Base-by-base conservation (phyloP, 495 filamentous ascomycete species). In the Hypoxylon subgilvum region DNA sequence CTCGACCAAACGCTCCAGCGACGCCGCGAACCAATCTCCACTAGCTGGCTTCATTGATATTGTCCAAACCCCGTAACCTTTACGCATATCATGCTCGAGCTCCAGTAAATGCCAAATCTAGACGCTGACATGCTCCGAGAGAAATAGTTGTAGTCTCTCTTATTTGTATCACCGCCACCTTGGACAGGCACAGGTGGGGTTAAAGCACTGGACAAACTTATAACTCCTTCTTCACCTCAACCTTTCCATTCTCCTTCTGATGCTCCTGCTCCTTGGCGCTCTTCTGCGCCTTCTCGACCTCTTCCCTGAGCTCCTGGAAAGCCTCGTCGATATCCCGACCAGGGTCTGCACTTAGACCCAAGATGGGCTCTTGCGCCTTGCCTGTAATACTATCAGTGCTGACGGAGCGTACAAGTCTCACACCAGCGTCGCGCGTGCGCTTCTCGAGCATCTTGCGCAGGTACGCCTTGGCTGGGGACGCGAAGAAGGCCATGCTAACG, bases 311-410 rank as follows among this genome's bases (percentile, higher is more conserved):
- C 74, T 97, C 92, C 18, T 75, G 74, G 0, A 96, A 79, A 5
- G 88, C 86, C 66, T 96, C 91, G 22, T 90, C 87, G 25, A 95
- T 74, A 67, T 96, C 93, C 35, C 77, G 73, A 32, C 83, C 83
- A 0, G 89, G 86, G 67, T 97, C 91, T 55, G 80, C 79, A 0
- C 89, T 86, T 17, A 98, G 74, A 1, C 94, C 94, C 10, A 97
- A 74, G 0, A 89, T 79, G 0, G 88, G 82, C 50, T 82, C 72
- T n/a, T 67, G 69, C 4, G 73, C 53, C 39, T 30, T 57, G 34
- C 42, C 58, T 30, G 38, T 51, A 17, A 74, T 23, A 27, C 76
- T 76, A 1, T 80, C 81, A 10, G 66, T 61, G 59, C 69, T 74
- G 16, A 68, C 46, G 2, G 68, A 70, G 53, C 72, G 54, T 21